Evolutionary conservation across 2,329 filamentous ascomycete species (phyloP), one percentile per base, ranked within the genome.

Genomic region (Sporothrix schenckii): DNA sequence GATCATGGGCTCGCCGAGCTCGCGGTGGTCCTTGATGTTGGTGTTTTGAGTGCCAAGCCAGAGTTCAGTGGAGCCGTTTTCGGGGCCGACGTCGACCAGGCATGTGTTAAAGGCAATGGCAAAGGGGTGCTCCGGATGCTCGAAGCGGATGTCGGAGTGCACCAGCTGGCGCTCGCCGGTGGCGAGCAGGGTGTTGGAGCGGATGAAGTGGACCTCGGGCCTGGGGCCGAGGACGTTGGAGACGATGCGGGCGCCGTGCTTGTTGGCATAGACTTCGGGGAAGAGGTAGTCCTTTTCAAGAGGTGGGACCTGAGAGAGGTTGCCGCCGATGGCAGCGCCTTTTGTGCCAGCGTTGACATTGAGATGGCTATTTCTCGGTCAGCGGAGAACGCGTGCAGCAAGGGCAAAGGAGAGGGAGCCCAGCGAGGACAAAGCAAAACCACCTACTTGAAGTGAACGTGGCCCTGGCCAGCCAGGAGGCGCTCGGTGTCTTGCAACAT

Each of bases 131-230:
- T 77, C 72, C 0, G 86, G 87, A 71, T 88, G 84, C 3, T 79
- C 78, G 74, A 88, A 88, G 75, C 88, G 85, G 4, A 86, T 86
- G 72, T 89, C 87, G 0, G 84, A 83, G 77, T 89, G 88, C 0
- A 87, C 85, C 0, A 85, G 86, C 72, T 88, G 86, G 27, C 83
- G 79, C 69, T 82, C 69, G 41, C 71, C 66, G 30, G 39, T 71
- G 61, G 90, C 41, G 84, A 85, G 71, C 2, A 74, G 68, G 5
- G 72, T 76, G 72, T 75, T 75, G 53, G 73, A 73, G 44, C 73
- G 74, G 47, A 75, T 73, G 66, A 75, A 75, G 66, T 75, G 74
- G 9, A 75, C 69, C 53, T 75, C 74, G 47, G 74, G 74, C 19
- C 69, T 49, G n/a, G 74, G 74, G 13, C 74, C 74, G 14, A 75